Conservation (phyloP, 352 stramenopile species). For the Phytophthora pini region DNA sequence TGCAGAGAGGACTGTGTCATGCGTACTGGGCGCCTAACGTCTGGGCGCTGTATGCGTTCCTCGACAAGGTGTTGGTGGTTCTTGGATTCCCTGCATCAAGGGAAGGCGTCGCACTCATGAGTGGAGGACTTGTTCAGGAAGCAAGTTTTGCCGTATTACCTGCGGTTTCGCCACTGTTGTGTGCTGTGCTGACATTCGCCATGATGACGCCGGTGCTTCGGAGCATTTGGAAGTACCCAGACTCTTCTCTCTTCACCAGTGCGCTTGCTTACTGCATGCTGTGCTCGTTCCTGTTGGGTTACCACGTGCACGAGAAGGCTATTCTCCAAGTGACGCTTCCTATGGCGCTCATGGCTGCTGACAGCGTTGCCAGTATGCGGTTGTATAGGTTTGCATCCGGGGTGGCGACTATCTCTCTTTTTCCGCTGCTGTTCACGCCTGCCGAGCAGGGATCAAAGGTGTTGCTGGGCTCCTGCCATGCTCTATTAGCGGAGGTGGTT, state of each 20-base stretch:
- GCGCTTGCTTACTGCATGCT: constrained; percentile 92
- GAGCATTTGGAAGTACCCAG: constrained; percentile 78
- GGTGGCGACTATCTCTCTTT: constrained; percentile 79
- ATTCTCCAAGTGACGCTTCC: constrained; percentile 92
- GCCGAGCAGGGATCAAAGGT: constrained; percentile 80
- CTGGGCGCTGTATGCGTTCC: constrained; percentile 96
- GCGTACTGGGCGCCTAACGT: constrained; percentile 99
- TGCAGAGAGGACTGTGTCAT: constrained; percentile 96
- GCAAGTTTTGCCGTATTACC: constrained; percentile 83
- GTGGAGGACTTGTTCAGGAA: constrained; percentile 83
- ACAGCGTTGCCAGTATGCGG: constrained; percentile 85
- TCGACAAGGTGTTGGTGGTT: constrained; percentile 84
- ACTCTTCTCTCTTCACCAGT: constrained; percentile 82
- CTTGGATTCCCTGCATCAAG: constrained; percentile 42
- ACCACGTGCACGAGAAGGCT: constrained; percentile 99
- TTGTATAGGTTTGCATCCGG: constrained; percentile 81
- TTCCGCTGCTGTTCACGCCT: constrained; percentile 86
- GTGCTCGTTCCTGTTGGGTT: constrained; percentile 96
- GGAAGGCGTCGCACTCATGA: constrained; percentile 74
- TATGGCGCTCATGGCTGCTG: constrained; percentile 68
- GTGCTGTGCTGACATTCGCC: constrained; percentile 79
- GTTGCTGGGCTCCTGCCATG: constrained; percentile 69
- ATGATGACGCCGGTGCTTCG: constrained; percentile 80
- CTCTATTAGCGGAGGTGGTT: constrained; percentile 63
- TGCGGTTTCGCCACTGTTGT: constrained; percentile 68